These are phyloP conservation scores for Eucalyptus rudis DNA, from an alignment of 345 rosid genomes.

Conservation along the genomic window DNA sequence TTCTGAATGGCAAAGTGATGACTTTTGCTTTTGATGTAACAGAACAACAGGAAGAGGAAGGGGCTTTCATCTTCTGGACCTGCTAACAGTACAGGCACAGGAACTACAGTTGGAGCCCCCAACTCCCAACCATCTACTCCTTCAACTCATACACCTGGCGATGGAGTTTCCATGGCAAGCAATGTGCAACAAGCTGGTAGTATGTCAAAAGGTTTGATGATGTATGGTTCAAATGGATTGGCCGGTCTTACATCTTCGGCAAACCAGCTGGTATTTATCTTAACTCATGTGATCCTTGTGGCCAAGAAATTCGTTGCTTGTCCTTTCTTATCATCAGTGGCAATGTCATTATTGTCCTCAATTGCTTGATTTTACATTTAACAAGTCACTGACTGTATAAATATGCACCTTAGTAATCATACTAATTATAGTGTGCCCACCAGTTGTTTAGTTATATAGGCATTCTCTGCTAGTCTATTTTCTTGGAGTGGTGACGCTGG, in stretches of 20 bases:
- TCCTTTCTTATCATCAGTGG: neutral
- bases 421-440: neutral
- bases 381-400: neutral
- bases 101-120: constrained; percentile 82
- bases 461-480: neutral
- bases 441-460: neutral
- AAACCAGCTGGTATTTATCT: constrained; percentile 67
- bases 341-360: neutral
- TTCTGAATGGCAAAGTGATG: neutral
- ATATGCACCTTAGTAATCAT: neutral
- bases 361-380: neutral
- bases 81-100: constrained; percentile 95
- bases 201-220: constrained; percentile 75
- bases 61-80: constrained; percentile 96
- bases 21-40: neutral
- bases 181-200: constrained; percentile 70
- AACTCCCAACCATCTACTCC: constrained; percentile 98
- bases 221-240: constrained; percentile 83
- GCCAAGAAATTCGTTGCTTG: neutral
- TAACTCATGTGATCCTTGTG: neutral
- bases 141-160: constrained; percentile 91
- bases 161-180: constrained; percentile 65
- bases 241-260: constrained; percentile 78
- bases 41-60: constrained; percentile 92
- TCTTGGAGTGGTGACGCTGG: neutral